A percentile compares a stretch with the other conserved stretches of the same genome.
These are phyloP conservation scores for Elsinoe arachidis DNA, from an alignment of 2,329 filamentous ascomycete species.

Conservation along the genomic window DNA sequence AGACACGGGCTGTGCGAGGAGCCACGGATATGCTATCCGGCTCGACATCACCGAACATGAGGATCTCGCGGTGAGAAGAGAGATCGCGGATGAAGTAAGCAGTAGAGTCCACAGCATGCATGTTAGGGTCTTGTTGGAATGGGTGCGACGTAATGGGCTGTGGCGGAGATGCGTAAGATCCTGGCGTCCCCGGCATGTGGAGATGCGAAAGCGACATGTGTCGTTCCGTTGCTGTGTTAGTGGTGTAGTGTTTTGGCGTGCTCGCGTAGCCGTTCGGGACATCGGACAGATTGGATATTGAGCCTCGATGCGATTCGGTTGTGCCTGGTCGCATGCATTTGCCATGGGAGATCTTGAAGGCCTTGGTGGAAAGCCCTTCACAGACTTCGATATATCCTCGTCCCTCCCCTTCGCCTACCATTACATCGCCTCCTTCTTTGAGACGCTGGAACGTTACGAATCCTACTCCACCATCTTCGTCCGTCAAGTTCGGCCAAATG, in stretches of 20 bases:
- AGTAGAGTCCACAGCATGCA: conserved; percentile 74
- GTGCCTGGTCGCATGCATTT: conserved; percentile 62
- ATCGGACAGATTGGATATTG: conserved; percentile 32
- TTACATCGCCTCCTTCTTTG: conserved; percentile 78
- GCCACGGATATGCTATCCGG: conserved; percentile 76
- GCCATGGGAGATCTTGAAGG: conserved; percentile 81
- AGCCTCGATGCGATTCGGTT: conserved; percentile 34
- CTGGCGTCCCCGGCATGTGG: conserved; percentile 26
- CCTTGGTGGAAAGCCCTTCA: conserved; percentile 80
- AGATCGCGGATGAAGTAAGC: conserved; percentile 74
- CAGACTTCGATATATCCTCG: conserved; percentile 82
- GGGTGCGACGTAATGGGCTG: conserved; percentile 10
- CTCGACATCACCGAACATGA: conserved; percentile 94
- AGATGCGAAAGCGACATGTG: conserved; percentile 13
- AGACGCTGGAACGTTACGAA: conserved; percentile 84
- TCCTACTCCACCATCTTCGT: conserved; percentile 90
- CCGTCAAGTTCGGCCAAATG: conserved; percentile 94
- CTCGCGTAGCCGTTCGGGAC: conserved; percentile 22
- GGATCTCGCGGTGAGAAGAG: conserved; percentile 60
- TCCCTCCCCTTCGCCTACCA: conserved; percentile 69
- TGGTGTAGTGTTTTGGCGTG: conserved; percentile 19
- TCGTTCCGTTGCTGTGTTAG: conserved; percentile 16
- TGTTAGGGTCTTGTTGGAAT: conserved; percentile 21
- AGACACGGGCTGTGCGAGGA: conserved; percentile 73
- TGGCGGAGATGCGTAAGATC: conserved; percentile 13